Evolutionary conservation across 2,329 filamentous ascomycete genomes (phyloP), one percentile per base, ranked within the genome.

Genomic region (Canariomyces notabilis): DNA sequence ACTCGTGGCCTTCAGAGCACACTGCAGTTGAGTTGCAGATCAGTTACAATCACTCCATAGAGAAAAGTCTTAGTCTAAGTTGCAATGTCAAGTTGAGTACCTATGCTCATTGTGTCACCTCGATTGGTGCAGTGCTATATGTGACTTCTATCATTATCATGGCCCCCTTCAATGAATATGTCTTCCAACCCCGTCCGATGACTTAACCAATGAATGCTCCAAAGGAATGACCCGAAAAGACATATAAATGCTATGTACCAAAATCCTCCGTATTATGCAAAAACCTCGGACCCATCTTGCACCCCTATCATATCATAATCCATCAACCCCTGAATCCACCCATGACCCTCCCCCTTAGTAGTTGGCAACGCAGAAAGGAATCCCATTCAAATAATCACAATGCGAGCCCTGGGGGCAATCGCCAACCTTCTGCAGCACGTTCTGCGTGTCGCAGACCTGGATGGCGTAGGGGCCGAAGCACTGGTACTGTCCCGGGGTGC

Each of bases 371-470:
- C 58, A 60, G 46, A 38, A 60, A 12, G 58, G 55, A 16, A 59
- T 50, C 15, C 42, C 46, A 42, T 49, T 46, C 33, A 60, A 44
- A 48, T 60, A 59, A 34, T 36, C 49, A 49, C 58, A 60, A 50
- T 59, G 57, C 19, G 50, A 46, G 32, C 35, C 36, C 12, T 32
- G 1, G 2, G 56, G 56, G 47, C 58, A 60, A 37, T 49, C 38
- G 35, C 58, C 57, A 9, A 59, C 55, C 20, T 53, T 51, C 49
- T 52, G 21, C 18, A 42, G 18, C 2, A 44, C 21, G 44, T 55
- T 40, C 39, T 48, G 44, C 12, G 45, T 46, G 43, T 59, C 49
- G 55, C 58, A 60, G 20, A 60, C 57, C 56, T 59, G 52, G 49
- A 60, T 59, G n/a, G 55, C 56, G 23, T 42, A 46, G 6, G 37